These are phyloP conservation scores for Aspergillus japonicus DNA, from an alignment of 2,329 filamentous ascomycete genomes.

Conservation along the genomic window DNA sequence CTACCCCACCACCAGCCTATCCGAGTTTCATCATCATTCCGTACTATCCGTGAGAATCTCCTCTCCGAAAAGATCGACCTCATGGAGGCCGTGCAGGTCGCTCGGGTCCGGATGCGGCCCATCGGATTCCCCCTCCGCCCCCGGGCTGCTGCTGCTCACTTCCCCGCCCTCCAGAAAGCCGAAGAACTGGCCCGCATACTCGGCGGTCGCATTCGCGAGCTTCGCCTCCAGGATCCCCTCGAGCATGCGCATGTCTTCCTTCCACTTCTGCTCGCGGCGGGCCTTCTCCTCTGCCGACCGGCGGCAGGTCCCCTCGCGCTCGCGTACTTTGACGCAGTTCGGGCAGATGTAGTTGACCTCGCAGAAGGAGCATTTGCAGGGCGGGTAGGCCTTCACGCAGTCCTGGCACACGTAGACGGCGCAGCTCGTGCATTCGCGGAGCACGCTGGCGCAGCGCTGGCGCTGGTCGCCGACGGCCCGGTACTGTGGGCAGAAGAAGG, in stretches of 20 bases:
- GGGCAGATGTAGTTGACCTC: constrained; percentile 45
- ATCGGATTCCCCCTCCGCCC: constrained; percentile 13
- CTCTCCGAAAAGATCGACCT: neutral
- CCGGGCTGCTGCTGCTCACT: neutral
- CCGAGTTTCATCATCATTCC: neutral
- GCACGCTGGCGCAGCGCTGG: constrained; percentile 43
- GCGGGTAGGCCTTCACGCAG: constrained; percentile 41
- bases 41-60: constrained; percentile 7
- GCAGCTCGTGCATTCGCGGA: constrained; percentile 48
- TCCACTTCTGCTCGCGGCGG: constrained; percentile 41
- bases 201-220: constrained; percentile 44
- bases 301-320: constrained; percentile 41
- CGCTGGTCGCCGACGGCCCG: constrained; percentile 47
- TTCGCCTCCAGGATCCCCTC: constrained; percentile 42
- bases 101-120: neutral
- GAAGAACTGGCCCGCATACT: constrained; percentile 44
- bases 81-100: neutral
- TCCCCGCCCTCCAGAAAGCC: constrained; percentile 24
- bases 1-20: neutral
- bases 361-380: constrained; percentile 47
- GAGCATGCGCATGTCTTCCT: constrained; percentile 41
- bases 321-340: constrained; percentile 42
- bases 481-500: constrained; percentile 48
- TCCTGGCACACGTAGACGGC: constrained; percentile 48
- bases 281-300: constrained; percentile 40